A percentile compares a stretch with the other conserved stretches of the same genome.
Conservation (phyloP, 2,329 filamentous ascomycete genomes). For the Colletotrichum tanaceti region DNA sequence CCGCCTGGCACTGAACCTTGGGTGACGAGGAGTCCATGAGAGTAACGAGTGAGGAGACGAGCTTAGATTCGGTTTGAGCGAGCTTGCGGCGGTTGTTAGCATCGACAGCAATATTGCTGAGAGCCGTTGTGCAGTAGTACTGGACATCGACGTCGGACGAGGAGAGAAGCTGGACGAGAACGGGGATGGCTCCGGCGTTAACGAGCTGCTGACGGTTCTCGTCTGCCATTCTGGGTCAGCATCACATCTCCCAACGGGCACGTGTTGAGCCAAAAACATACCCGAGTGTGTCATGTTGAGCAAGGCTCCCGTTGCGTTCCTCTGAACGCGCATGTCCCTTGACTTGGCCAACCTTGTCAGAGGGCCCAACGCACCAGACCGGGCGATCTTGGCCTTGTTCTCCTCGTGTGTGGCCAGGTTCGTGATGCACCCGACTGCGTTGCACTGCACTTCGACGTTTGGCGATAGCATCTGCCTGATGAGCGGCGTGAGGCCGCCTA, state of each 20-base stretch:
- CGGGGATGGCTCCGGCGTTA: slow-evolving; percentile 96
- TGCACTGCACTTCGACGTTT: slow-evolving; percentile 99
- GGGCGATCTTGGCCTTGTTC: slow-evolving; percentile 98
- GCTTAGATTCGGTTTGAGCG: slow-evolving; percentile 87
- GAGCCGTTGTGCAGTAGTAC: slow-evolving; percentile 98
- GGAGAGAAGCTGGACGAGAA: slow-evolving; percentile 92
- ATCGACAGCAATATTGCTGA: slow-evolving; percentile 98
- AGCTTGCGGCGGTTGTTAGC: slow-evolving; percentile 90
- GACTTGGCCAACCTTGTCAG: slow-evolving; percentile 94
- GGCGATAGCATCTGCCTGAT: slow-evolving; percentile 98
- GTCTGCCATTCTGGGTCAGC: slow-evolving; percentile 64
- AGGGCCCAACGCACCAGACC: slow-evolving; percentile 90
- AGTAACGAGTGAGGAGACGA: slow-evolving; percentile 93
- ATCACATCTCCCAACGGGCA: neutral
- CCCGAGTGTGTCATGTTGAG: slow-evolving; percentile 99
- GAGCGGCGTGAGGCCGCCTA: slow-evolving; percentile 88
- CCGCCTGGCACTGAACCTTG: slow-evolving; percentile 98
- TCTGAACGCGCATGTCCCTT: slow-evolving; percentile 97
- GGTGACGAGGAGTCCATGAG: slow-evolving; percentile 97
- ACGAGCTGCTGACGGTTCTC: slow-evolving; percentile 98
- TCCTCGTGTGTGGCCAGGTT: slow-evolving; percentile 98
- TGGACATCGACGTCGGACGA: slow-evolving; percentile 97
- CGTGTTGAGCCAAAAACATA: slow-evolving; percentile 57
- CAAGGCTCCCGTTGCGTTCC: slow-evolving; percentile 94
- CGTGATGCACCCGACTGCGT: slow-evolving; percentile 98